Conservation (phyloP, 768 basidiomycete species). For the Macrolepiota dolichaula region DNA sequence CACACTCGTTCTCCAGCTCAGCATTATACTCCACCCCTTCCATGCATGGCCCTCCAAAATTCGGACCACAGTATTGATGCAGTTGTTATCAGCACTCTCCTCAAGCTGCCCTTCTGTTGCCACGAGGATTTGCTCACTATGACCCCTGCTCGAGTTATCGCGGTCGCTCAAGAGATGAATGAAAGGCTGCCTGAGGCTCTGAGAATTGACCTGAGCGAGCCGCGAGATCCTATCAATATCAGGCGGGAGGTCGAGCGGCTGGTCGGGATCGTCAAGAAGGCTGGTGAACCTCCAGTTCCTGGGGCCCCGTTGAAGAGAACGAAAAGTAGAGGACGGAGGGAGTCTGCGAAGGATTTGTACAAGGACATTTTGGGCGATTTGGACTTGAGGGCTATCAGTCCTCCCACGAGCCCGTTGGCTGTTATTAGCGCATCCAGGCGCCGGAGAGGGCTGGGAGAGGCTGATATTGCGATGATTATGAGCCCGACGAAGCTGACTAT, state of each 20-base stretch:
- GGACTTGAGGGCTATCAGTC: constrained; percentile 20
- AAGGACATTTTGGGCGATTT: constrained; percentile 7
- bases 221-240: constrained; percentile 36
- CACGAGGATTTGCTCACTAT: constrained; percentile 71
- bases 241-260: constrained; percentile 54
- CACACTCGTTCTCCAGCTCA: background rate
- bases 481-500: constrained; percentile 20
- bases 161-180: constrained; percentile 55
- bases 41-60: constrained; percentile 56
- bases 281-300: constrained; percentile 22
- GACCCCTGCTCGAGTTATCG: constrained; percentile 49
- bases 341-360: constrained; percentile 5
- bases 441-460: constrained; percentile 13
- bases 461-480: constrained; percentile 18
- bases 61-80: constrained; percentile 50
- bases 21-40: background rate
- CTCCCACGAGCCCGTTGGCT: constrained; percentile 35
- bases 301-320: constrained; percentile 33
- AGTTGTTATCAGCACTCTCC: constrained; percentile 61
- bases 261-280: constrained; percentile 46
- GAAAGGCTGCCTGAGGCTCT: constrained; percentile 47
- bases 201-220: constrained; percentile 39
- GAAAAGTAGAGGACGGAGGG: constrained; percentile 18
- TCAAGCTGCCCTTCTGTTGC: constrained; percentile 63
- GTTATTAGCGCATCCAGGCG: constrained; percentile 18